Evolutionary conservation across 768 basidiomycete genomes (phyloP).

Genomic region (Lactarius indigo): DNA sequence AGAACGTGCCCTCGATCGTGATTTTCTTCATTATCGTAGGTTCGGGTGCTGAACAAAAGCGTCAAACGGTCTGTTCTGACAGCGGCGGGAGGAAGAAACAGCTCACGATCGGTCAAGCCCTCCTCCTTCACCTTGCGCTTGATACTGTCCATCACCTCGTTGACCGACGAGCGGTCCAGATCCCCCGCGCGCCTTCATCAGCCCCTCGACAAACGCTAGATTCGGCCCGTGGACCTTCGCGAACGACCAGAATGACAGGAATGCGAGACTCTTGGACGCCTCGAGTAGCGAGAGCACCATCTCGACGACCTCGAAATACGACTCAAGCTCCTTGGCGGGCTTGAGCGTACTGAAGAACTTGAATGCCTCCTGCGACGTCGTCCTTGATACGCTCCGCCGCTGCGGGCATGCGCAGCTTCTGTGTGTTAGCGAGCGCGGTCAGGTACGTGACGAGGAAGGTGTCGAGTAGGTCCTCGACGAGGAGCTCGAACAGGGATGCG

Average conservation of each 20-base stretch:
- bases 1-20: conserved; percentile 68
- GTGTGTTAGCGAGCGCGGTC: conserved; percentile 75
- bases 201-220: conserved; percentile 81
- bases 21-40: conserved; percentile 93
- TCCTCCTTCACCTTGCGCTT: conserved; percentile 93
- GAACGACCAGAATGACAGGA: conserved; percentile 92
- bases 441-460: conserved; percentile 88
- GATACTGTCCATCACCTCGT: conserved; percentile 91
- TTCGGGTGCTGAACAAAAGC: conserved; percentile 53
- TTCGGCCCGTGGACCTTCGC: conserved; percentile 93
- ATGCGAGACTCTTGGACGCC: conserved; percentile 84
- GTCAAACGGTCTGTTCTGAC: not conserved
- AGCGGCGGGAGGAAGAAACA: not conserved
- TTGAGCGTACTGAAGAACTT: conserved; percentile 80
- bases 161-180: conserved; percentile 81
- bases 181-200: conserved; percentile 88
- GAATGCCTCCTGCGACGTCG: conserved; percentile 75
- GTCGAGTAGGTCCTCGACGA: conserved; percentile 91
- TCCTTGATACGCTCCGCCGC: conserved; percentile 80
- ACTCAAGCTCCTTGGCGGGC: conserved; percentile 73
- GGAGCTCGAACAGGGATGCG: conserved; percentile 81
- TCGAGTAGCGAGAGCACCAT: conserved; percentile 76
- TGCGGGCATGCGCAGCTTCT: conserved; percentile 82
- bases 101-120: conserved; percentile 74
- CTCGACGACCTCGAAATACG: conserved; percentile 83